phyloP scores from a whole-genome alignment of 805 yeast genomes.

The Candida broadrunensis region DNA sequence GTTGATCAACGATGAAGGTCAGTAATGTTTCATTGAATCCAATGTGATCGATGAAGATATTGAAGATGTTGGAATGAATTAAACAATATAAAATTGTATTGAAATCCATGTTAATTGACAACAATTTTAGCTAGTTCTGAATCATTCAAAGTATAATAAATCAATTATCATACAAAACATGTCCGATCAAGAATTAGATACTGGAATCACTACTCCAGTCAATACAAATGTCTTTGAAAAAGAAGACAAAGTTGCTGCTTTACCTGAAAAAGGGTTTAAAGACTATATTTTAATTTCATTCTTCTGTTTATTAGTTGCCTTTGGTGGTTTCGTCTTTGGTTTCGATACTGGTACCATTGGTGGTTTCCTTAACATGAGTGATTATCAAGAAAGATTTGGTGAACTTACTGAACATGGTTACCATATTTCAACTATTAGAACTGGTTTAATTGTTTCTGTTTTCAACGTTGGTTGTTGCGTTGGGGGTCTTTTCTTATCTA shows the following conservation, averaged over 20 bases:
- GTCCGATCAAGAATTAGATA: neutral
- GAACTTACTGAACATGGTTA: conserved; percentile 35
- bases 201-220: neutral
- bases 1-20: too few species aligned
- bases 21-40: too few species aligned
- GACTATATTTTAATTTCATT: conserved; percentile 33
- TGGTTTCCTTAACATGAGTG: conserved; percentile 65
- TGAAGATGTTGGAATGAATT: too few species aligned
- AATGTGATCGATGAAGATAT: too few species aligned
- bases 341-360: conserved; percentile 80
- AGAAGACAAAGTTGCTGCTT: neutral
- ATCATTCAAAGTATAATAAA: too few species aligned
- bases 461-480: conserved; percentile 72
- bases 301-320: conserved; percentile 59
- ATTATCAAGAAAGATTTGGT: conserved; percentile 55
- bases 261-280: conserved; percentile 26
- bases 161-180: too few species aligned
- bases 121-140: too few species aligned
- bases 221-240: neutral
- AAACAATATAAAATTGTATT: too few species aligned
- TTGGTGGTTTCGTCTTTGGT: conserved; percentile 77
- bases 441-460: conserved; percentile 52
- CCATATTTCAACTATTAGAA: conserved; percentile 43
- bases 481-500: conserved; percentile 63
- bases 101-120: too few species aligned